Evolutionary conservation across 2,329 filamentous ascomycete genomes (phyloP), one percentile per base, ranked within the genome.

Genomic region (Trichoderma brevicompactum): DNA sequence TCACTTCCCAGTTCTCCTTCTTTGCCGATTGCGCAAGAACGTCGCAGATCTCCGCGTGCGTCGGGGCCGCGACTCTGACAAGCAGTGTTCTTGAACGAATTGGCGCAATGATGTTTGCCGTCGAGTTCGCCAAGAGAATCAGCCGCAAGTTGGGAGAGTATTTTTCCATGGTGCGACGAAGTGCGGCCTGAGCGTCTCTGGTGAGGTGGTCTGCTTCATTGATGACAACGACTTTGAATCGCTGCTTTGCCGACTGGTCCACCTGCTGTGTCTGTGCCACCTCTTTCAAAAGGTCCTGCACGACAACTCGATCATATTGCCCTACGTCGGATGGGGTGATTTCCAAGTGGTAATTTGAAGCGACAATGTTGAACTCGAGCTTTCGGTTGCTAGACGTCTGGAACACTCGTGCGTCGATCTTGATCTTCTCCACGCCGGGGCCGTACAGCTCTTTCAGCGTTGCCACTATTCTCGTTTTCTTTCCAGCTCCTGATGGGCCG

Each of bases 241-340:
- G 87, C 77, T 99, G 95, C 76, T 88, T 91, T 15, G 96, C 96
- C 12, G 88, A 85, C 70, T 95, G 84, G 77, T 99, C 95, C n/a
- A 99, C 95, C 80, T 99, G 96, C 77, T 99, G 95, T 61, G 95
- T 99, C 79, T 99, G 96, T 36, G 96, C 95, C 5, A 99, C 94
- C 79, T 99, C 95, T 78, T 99, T 99, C 55, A 99, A 82, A 55
- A 99, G 82, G 74, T 98, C 95, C 75, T 99, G 95, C 13, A 99
- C 85, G 1, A 99, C 95, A 3, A 99, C 95, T 63, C 95, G 87
- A 78, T 99, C 95, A 74, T 97, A 97, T 77, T 91, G 96, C 67
- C 94, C 95, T 5, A 99, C 95, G 72, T 99, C 95, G 1, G 92
- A 96, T 0, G 95, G 95, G 7, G 95, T 99, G 74, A 99, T 99